Base-by-base conservation (phyloP, 805 yeast genomes). In the Kodamaea jinghongensis region DNA sequence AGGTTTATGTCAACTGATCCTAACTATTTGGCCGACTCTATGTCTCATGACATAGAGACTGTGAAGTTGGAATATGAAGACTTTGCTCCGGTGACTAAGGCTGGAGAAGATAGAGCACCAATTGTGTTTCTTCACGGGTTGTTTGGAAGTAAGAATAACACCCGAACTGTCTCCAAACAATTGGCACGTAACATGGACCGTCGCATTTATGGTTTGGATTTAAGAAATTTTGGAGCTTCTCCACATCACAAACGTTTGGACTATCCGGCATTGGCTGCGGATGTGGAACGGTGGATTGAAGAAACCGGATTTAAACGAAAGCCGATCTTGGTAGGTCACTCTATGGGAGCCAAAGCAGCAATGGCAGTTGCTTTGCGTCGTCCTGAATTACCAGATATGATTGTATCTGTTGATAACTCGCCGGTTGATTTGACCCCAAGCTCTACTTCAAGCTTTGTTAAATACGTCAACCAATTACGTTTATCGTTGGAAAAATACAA, bases 341-440 rank as follows among this genome's bases (percentile, higher is more conserved):
- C 91, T 0, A 83, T 86, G 93, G 99, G 99, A 5, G 99, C 96
- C 4, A 90, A 91, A 54, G 76, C 91, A 0, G 96, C 83, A 4
- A 90, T 91, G 97, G 89, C 93, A 0, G 68, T 85, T 4, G 82
- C 87, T 0, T 65, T 93, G 42, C 68, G 88, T 36, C 68, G 75
- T 15, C 91, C 90, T 0, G 74, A 76, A 1, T 49, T 81, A 8
- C 79, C 81, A 4, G 68, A 76, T 10, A 70, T 80, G 63, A 52
- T 89, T 34, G 76, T 90, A 3, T 67, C 88, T 4, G 95, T 93
- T 5, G 99, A 91, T 54, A 91, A 90, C 57, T 87, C 96, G 0
- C 98, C 99, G 0, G 77, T 88, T 1, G 79, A 80, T 43, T 67
- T 80, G 30, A 65, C 78, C 0, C 61, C 75, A 16, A 71, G 76